Percentiles rank a stretch among this genome's conserved stretches.
Conservation (phyloP, 176 grass and related monocot genomes). For the Eleusine indica region DNA sequence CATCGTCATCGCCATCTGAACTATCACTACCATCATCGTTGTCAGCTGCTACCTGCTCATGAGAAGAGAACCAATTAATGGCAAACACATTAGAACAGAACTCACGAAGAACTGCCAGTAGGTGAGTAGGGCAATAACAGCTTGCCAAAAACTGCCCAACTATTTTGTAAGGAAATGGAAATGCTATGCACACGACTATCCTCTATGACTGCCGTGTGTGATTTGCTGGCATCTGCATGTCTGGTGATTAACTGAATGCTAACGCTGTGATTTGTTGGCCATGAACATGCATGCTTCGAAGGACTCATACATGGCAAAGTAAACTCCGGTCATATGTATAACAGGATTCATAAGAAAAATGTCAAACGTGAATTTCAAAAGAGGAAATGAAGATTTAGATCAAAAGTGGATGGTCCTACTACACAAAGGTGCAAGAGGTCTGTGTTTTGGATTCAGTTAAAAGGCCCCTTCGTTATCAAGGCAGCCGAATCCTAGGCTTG, state of each 20-base stretch:
- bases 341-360: neutral
- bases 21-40: slow-evolving; percentile 45
- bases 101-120: neutral
- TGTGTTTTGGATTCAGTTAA: neutral
- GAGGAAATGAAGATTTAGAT: neutral
- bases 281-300: too few species aligned
- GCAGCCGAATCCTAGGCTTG: neutral
- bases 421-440: neutral
- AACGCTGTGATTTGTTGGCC: too few species aligned
- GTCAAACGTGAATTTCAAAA: neutral
- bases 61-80: slow-evolving; percentile 1
- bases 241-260: too few species aligned
- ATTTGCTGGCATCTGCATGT: too few species aligned
- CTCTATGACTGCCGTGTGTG: too few species aligned
- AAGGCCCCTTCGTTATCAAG: neutral
- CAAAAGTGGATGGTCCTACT: neutral
- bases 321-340: too few species aligned
- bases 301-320: too few species aligned
- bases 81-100: neutral
- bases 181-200: too few species aligned
- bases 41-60: slow-evolving; percentile 42
- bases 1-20: slow-evolving; percentile 41
- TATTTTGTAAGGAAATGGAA: neutral
- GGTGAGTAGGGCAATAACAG: neutral
- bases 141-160: neutral